Evolutionary conservation across 106 monocot species (phyloP).

Genomic region (Amphibolis antarctica): DNA sequence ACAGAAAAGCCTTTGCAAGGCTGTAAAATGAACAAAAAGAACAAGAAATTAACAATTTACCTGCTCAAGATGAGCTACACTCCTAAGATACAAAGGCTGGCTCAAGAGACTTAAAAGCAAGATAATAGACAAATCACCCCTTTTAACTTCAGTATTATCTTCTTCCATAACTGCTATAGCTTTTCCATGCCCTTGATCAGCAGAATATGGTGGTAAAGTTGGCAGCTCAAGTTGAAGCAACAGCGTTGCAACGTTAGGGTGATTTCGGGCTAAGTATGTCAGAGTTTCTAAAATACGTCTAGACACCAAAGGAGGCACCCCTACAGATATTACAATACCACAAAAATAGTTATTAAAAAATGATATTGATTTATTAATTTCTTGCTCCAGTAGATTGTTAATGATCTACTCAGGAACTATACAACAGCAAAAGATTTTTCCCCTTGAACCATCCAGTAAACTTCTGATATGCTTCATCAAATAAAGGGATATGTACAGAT

Average conservation of each 20-base stretch:
- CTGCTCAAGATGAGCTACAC: conserved; percentile 98
- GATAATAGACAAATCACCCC: conserved; percentile 40
- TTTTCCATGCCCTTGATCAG: conserved; percentile 61
- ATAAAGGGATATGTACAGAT: not conserved
- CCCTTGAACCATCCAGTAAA: not conserved
- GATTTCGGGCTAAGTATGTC: conserved; percentile 78
- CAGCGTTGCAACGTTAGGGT: conserved; percentile 80
- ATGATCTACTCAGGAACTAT: too few species aligned
- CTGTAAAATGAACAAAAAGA: too few species aligned
- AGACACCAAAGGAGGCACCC: conserved; percentile 89
- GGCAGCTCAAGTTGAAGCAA: conserved; percentile 69
- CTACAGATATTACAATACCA: conserved; percentile 28
- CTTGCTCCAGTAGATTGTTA: too few species aligned
- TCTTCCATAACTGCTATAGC: conserved; percentile 59
- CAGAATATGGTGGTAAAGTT: conserved; percentile 7
- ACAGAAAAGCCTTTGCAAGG: not conserved
- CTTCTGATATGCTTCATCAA: too few species aligned
- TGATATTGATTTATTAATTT: too few species aligned
- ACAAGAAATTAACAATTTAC: conserved; percentile 20
- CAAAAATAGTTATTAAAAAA: too few species aligned
- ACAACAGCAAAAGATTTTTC: not conserved
- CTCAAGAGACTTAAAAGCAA: conserved; percentile 74
- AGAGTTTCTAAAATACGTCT: conserved; percentile 80
- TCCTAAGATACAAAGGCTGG: conserved; percentile 90
- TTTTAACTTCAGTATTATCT: conserved; percentile 34